Evolutionary conservation across 257 asterid genomes (phyloP).

Genomic region (Gardenia jasminoides): DNA sequence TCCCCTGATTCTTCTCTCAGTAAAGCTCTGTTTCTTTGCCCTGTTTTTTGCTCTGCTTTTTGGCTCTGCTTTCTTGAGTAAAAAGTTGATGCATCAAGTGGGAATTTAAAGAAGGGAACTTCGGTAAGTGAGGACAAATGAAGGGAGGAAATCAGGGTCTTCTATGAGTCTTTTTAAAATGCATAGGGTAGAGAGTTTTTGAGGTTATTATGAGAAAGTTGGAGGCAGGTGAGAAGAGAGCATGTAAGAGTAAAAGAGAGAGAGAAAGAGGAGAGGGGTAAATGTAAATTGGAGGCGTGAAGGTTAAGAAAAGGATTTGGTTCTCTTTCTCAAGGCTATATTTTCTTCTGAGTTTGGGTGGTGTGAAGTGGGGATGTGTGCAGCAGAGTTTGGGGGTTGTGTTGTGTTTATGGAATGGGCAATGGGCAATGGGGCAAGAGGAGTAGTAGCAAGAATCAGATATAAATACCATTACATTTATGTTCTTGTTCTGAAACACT

Average conservation of each 20-base stretch:
- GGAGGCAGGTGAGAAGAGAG: constrained; percentile 20
- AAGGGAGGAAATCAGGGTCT: constrained; percentile 5
- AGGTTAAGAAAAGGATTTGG: constrained; percentile 60
- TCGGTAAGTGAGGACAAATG: background rate
- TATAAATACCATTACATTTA: constrained; percentile 21
- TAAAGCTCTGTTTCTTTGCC: constrained; percentile 16
- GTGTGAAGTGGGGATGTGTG: background rate
- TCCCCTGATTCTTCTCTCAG: constrained; percentile 27
- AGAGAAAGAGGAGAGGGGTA: background rate
- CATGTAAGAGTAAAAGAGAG: constrained; percentile 4
- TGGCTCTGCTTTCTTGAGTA: background rate
- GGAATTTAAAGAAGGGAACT: constrained; percentile 29
- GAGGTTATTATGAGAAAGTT: constrained; percentile 12
- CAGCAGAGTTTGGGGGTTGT: constrained; percentile 32
- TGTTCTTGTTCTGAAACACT: constrained; percentile 12
- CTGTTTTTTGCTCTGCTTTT: constrained; percentile 4
- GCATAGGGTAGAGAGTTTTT: constrained; percentile 21
- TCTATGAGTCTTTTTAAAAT: constrained; percentile 18
- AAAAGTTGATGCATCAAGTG: constrained; percentile 14
- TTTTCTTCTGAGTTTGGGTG: constrained; percentile 18
- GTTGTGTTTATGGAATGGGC: constrained; percentile 24
- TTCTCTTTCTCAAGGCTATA: constrained; percentile 58
- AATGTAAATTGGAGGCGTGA: constrained; percentile 56
- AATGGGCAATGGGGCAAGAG: constrained; percentile 20
- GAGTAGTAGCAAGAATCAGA: constrained; percentile 6